Evolutionary conservation across 805 yeast species (phyloP).

Genomic region (Starmerella geochares): DNA sequence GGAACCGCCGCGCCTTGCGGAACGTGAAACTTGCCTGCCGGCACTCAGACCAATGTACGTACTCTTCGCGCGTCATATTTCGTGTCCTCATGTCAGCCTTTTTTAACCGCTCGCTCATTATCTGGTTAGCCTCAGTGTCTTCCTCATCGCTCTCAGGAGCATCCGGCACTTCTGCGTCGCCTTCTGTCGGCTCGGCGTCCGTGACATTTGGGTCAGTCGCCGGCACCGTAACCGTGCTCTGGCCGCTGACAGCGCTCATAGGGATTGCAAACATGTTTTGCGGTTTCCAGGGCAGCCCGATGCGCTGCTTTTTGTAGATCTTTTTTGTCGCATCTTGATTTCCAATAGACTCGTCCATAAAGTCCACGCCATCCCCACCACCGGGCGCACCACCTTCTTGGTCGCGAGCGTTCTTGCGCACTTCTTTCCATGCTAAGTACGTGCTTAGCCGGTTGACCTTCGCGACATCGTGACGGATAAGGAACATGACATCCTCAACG

Average conservation of each 20-base stretch:
- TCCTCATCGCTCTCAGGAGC: constrained; percentile 35
- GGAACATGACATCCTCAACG: constrained; percentile 86
- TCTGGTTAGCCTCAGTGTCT: constrained; percentile 77
- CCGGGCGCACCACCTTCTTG: constrained; percentile 49
- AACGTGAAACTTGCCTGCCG: constrained; percentile 95
- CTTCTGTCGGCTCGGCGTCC: not conserved
- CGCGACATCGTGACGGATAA: constrained; percentile 86
- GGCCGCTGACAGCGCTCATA: constrained; percentile 17
- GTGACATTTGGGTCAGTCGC: not conserved
- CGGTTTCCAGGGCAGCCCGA: constrained; percentile 89
- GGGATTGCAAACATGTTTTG: constrained; percentile 76
- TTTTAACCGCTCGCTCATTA: constrained; percentile 78
- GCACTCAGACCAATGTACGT: constrained; percentile 98
- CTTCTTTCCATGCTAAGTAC: constrained; percentile 92
- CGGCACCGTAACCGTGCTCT: not conserved
- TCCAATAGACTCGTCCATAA: constrained; percentile 40
- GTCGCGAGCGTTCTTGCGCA: constrained; percentile 68
- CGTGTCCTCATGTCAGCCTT: constrained; percentile 89
- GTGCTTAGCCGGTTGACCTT: constrained; percentile 86
- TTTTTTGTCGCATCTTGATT: constrained; percentile 26
- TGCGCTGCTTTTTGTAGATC: constrained; percentile 45
- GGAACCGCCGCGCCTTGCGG: constrained; percentile 82
- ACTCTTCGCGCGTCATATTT: constrained; percentile 92
- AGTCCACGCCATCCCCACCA: constrained; percentile 41
- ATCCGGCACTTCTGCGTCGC: not conserved